Base-by-base conservation (phyloP, 2,329 filamentous ascomycete genomes). In the Alternaria hordeiaustralica region DNA sequence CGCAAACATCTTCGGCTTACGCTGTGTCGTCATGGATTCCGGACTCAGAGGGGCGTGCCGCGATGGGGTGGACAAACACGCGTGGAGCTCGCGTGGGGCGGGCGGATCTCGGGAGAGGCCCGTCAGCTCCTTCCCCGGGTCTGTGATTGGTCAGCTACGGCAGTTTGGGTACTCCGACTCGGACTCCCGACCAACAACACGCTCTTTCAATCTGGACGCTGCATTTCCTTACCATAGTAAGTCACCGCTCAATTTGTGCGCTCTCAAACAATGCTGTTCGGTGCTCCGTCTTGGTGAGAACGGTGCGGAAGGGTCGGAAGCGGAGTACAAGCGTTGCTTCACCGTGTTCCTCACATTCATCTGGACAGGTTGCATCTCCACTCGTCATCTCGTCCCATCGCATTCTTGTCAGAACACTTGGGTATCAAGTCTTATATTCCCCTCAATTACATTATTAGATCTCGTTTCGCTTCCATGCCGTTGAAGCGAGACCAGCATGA, bases 11-110 rank as follows among this genome's bases (percentile, higher is more conserved):
- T 53, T 28, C 45, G 33, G 56, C 44, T 63, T 56, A 41, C 46
- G 20, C 57, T 51, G 51, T 63, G 61, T 56, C 61, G 61, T 61
- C 56, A 60, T 59, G 2, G 44, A 36, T n/a, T 60, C 44, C 36
- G 61, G 53, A 30, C 23, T 23, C 44, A 26, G 26, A 18, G 21
- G 50, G 15, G 30, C 13, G 33, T 53, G 49, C 49, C 49, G 49
- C 30, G 49, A 18, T 20, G 20, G 12, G 28, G 9, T 13, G 47
- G n/a, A 28, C 25, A 30, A 3, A 26, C 23, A 36, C 20, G 53
- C 53, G 20, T n/a, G 20, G 23, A 25, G 45, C 44, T 44, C 51
- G 45, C 15, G 44, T 46, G 23, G 18, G 33, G n/a, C 51, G 58
- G 51, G n/a, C 51, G 53, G 18, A 20, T 57, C 9, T 12, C 25